Evolutionary conservation across 2,329 filamentous ascomycete genomes (phyloP).

Genomic region (Trichoderma pleuroti): DNA sequence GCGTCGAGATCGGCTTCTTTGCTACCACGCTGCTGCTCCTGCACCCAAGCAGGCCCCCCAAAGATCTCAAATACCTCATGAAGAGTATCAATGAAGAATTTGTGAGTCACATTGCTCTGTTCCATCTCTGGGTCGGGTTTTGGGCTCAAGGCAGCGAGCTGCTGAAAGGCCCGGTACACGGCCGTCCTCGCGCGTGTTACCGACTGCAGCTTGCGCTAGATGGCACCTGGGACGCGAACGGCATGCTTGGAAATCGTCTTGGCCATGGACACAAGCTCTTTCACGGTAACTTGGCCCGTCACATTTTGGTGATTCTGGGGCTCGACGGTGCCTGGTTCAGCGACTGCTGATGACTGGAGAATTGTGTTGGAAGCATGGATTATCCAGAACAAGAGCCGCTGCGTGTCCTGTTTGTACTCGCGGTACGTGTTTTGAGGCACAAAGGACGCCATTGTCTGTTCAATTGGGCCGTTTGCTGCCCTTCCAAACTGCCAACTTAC

Average conservation of each 20-base stretch:
- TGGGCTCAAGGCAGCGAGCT: background rate
- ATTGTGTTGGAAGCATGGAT: background rate
- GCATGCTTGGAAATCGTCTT: background rate
- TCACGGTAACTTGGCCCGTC: background rate
- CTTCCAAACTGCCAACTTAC: background rate
- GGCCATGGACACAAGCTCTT: background rate
- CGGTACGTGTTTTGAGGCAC: background rate
- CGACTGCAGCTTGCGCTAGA: background rate
- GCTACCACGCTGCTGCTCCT: background rate
- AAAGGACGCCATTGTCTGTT: background rate
- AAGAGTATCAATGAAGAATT: background rate
- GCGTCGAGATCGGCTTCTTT: background rate
- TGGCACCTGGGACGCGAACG: background rate
- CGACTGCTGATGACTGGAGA: background rate
- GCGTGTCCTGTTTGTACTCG: background rate
- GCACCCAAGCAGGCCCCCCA: background rate
- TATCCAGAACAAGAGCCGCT: background rate
- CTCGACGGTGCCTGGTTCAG: background rate
- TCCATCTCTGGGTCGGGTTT: background rate
- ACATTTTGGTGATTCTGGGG: background rate
- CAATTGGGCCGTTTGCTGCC: background rate
- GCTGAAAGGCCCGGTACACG: background rate
- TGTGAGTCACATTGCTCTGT: background rate
- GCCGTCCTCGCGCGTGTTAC: background rate
- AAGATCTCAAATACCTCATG: background rate